A percentile compares a stretch with the other conserved stretches of the same genome.
These are phyloP conservation scores for Entamoeba moshkovskii DNA, from an alignment of 208 protist species.

Conservation along the genomic window DNA sequence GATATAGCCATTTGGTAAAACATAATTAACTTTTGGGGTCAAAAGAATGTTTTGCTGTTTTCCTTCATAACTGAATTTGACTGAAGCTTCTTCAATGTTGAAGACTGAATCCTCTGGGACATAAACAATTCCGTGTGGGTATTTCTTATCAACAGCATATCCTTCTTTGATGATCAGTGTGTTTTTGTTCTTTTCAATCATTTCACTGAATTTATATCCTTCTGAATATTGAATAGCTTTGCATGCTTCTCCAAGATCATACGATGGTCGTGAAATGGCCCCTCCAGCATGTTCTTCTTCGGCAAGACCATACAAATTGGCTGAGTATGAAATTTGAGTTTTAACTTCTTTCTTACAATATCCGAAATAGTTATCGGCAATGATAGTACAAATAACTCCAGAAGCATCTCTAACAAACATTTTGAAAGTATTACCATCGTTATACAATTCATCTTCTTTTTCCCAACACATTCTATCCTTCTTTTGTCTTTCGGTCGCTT, in stretches of 20 bases:
- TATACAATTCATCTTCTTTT: constrained; percentile 38
- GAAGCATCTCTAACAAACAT: constrained; percentile 18
- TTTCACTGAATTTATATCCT: constrained; percentile 10
- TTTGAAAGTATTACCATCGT: constrained; percentile 40
- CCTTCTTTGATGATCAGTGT: constrained; percentile 17
- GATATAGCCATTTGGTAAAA: constrained; percentile 38
- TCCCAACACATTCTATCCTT: constrained; percentile 38
- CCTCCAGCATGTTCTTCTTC: constrained; percentile 45
- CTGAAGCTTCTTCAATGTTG: constrained; percentile 5
- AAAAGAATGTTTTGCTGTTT: constrained; percentile 23
- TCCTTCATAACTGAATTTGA: constrained; percentile 12
- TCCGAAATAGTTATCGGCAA: constrained; percentile 46
- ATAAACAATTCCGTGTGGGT: constrained; percentile 26
- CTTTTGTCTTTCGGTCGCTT: constrained; percentile 33
- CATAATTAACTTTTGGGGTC: constrained; percentile 17
- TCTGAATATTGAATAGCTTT: not conserved
- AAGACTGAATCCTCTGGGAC: constrained; percentile 29
- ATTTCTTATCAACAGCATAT: constrained; percentile 28
- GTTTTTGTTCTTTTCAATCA: not conserved
- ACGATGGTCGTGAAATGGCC: constrained; percentile 19
- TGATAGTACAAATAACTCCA: constrained; percentile 34
- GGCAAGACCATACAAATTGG: constrained; percentile 30
- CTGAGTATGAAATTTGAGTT: constrained; percentile 33
- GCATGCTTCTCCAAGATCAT: constrained; percentile 21
- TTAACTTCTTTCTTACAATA: constrained; percentile 48